phyloP scores from a whole-genome alignment of 176 grass and related monocot genomes.

The Phoenix dactylifera region DNA sequence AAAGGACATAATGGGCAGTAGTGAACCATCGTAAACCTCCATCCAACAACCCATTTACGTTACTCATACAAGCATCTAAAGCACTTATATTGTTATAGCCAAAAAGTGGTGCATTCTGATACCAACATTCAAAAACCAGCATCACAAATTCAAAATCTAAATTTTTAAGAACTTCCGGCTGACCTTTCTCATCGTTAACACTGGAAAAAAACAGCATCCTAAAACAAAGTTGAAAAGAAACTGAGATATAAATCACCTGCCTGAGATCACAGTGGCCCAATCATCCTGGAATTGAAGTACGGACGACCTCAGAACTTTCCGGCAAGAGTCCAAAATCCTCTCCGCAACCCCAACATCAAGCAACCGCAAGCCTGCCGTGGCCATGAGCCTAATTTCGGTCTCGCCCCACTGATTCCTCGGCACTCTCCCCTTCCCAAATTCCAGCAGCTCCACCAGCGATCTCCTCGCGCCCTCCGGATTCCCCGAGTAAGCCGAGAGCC shows the following conservation, averaged over 20 bases:
- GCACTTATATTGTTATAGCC: too few relatives aligned
- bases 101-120: too few relatives aligned
- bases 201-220: neutral
- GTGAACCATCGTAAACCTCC: too few relatives aligned
- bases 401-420: slow-evolving; percentile 29
- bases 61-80: too few relatives aligned
- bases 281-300: slow-evolving; percentile 54
- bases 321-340: slow-evolving; percentile 62
- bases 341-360: slow-evolving; percentile 31
- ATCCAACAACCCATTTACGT: too few relatives aligned
- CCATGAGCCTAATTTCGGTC: slow-evolving; percentile 80
- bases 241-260: slow-evolving; percentile 23
- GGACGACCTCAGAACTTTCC: slow-evolving; percentile 51
- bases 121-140: too few relatives aligned
- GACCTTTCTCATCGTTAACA: neutral
- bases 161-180: too few relatives aligned
- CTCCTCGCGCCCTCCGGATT: slow-evolving; percentile 43
- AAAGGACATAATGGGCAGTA: too few relatives aligned
- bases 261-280: slow-evolving; percentile 85
- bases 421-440: slow-evolving; percentile 53
- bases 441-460: slow-evolving; percentile 53
- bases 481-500: slow-evolving; percentile 48
- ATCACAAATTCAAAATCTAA: too few relatives aligned
- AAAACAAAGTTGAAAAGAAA: neutral
- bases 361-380: slow-evolving; percentile 64